phyloP scores from a whole-genome alignment of 2,329 filamentous ascomycete genomes.

The Aspergillus chevalieri region DNA sequence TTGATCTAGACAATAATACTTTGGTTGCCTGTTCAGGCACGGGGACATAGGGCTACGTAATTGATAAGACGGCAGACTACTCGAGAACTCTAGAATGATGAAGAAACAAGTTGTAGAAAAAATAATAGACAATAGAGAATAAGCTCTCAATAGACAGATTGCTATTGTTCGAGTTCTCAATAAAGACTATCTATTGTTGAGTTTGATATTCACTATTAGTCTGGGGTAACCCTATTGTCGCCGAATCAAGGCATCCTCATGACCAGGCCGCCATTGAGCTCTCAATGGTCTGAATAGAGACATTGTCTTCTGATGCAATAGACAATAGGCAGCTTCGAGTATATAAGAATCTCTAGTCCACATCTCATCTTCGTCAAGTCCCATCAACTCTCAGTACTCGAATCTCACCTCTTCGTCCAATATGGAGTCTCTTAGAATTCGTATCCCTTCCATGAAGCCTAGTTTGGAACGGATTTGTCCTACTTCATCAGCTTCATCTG shows the following conservation, averaged over 20 bases:
- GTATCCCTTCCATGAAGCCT: conserved; percentile 3
- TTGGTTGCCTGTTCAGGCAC: no score
- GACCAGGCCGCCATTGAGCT: neutral
- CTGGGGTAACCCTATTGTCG: neutral
- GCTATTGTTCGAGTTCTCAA: neutral
- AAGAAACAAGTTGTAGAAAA: neutral
- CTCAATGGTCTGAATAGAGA: neutral
- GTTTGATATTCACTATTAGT: neutral
- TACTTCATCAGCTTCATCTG: conserved; percentile 4
- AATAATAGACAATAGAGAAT: neutral
- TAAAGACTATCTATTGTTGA: neutral
- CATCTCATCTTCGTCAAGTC: neutral
- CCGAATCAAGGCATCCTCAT: neutral
- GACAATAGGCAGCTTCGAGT: neutral
- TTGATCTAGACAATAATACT: no score
- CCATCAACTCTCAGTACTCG: neutral
- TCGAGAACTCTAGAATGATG: neutral
- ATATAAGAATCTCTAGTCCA: neutral
- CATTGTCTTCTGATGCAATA: neutral
- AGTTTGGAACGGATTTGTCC: conserved; percentile 3
- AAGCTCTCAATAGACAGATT: neutral
- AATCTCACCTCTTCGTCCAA: conserved; percentile 5
- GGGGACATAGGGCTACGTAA: no score
- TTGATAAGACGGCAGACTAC: no score
- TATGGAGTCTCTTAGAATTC: conserved; percentile 2